These are phyloP conservation scores for Orbilia blumenaviensis DNA, from an alignment of 2,329 filamentous ascomycete genomes.

Conservation along the genomic window DNA sequence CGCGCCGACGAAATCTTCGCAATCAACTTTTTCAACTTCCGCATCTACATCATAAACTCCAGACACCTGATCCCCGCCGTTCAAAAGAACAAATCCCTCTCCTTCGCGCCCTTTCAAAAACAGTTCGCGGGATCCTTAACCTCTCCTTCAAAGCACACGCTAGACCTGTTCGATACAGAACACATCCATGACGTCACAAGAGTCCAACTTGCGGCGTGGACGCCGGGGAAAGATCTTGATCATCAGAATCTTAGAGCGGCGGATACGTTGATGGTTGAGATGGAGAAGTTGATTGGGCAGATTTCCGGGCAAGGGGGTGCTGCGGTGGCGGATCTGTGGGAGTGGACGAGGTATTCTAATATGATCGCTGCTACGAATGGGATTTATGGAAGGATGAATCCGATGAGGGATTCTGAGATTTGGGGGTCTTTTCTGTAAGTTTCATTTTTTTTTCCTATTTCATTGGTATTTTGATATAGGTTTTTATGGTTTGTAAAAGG, in stretches of 20 bases:
- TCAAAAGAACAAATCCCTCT: conserved; percentile 56
- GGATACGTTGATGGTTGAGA: conserved; percentile 1
- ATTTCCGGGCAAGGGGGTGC: background rate
- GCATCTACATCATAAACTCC: conserved; percentile 58
- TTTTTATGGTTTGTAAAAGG: too few relatives aligned
- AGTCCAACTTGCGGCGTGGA: background rate
- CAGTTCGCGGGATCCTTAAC: conserved; percentile 33
- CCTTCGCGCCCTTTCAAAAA: conserved; percentile 59
- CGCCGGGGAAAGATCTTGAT: conserved; percentile 46
- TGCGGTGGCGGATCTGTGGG: conserved; percentile 35
- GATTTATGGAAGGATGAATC: conserved; percentile 49
- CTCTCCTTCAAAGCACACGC: conserved; percentile 34
- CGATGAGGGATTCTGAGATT: conserved; percentile 48
- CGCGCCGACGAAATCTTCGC: conserved; percentile 58
- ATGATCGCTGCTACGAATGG: conserved; percentile 46
- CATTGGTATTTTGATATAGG: too few relatives aligned
- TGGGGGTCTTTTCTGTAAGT: conserved; percentile 52
- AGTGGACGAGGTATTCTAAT: conserved; percentile 47
- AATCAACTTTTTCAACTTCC: conserved; percentile 57
- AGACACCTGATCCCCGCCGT: conserved; percentile 57
- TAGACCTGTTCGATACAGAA: conserved; percentile 33
- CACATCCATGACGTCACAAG: conserved; percentile 53
- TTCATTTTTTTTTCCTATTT: background rate
- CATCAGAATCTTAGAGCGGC: conserved; percentile 1
- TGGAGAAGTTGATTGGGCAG: background rate